A percentile compares a stretch with the other conserved stretches of the same genome.
These are phyloP conservation scores for Volvariella volvacea DNA, from an alignment of 1,284 basidiomycete species.

Conservation along the genomic window DNA sequence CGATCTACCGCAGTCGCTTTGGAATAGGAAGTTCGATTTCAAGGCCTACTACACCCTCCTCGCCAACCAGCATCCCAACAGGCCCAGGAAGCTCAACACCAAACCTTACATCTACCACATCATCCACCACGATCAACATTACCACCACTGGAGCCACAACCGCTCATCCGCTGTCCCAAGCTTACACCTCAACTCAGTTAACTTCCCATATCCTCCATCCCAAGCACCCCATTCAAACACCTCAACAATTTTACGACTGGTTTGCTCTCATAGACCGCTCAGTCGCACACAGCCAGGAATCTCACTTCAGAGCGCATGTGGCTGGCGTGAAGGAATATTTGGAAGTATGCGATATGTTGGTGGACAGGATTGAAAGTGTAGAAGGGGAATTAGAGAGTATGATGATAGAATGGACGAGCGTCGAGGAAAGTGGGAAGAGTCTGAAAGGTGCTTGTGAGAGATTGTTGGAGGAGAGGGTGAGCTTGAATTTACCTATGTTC, in stretches of 20 bases:
- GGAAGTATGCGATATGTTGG: constrained; percentile 66
- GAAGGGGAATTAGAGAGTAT: constrained; percentile 73
- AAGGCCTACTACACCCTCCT: too few relatives aligned
- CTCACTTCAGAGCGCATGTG: constrained; percentile 81
- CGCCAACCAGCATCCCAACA: background rate
- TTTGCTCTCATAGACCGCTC: constrained; percentile 81
- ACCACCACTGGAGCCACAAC: background rate
- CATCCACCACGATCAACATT: background rate
- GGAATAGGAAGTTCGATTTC: background rate
- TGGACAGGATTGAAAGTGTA: constrained; percentile 64
- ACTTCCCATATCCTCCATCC: constrained; percentile 55
- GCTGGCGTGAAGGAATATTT: constrained; percentile 68
- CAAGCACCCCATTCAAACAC: constrained; percentile 70
- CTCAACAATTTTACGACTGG: constrained; percentile 95
- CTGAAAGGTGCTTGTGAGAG: constrained; percentile 87
- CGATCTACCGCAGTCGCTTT: background rate
- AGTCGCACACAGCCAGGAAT: constrained; percentile 87
- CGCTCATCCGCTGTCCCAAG: background rate
- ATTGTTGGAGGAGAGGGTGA: constrained; percentile 78
- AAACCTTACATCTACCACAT: background rate
- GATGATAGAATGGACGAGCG: constrained; percentile 75
- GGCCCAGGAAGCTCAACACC: too few relatives aligned
- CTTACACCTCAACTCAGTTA: constrained; percentile 14
- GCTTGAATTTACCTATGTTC: constrained; percentile 10
- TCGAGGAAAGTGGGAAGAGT: constrained; percentile 83